Evolutionary conservation across 139 green algal genomes (phyloP), one percentile per base, ranked within the genome.

Genomic region (Ettlia oleoabundans): DNA sequence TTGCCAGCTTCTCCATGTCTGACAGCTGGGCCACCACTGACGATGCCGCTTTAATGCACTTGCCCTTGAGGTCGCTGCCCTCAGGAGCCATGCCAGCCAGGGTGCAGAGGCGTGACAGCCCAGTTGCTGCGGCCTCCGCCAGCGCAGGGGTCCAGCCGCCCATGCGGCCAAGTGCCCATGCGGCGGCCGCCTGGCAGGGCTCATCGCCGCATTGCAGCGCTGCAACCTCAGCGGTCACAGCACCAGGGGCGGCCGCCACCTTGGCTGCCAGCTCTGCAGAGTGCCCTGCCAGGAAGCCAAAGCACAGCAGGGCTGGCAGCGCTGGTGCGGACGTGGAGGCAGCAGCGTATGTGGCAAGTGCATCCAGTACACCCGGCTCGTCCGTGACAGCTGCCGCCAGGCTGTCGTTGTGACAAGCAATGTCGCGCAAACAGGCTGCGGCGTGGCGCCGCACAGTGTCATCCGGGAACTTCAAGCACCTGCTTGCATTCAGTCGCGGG

Each of bases 141-240:
- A 65, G n/a, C 38, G 75, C 82, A 26, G 35, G 35, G 62, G 21
- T 3, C 47, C 78, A 63, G 19, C 62, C 26, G 19, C 83, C 83
- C 9, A 70, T 19, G 22, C 51, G 52, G n/a, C 83, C 83, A 22
- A 87, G 65, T 2, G 72, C 35, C 83, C 83, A 87, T 1, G 67
- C 77, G 33, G 83, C 83, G 1, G 76, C 77, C 2, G 72, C 72
- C 72, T 78, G 72, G 24, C 47, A 40, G 47, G 24, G 33, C 35
- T 84, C 40, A 22, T 70, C 52, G 33, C 61, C n/a, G 38, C 70
- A 61, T 28, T 58, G 41, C 15, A 86, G 58, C 0, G 52, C 62
- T 13, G 71, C 35, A 8, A n/a, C 13, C n/a, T 84, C 43, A 24
- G 74, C 40, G 9, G 37, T 9, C 63, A 86, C 18, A 35, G 42